A percentile compares a stretch with the other conserved stretches of the same genome.
These are phyloP conservation scores for Aspergillus quadricinctus DNA, from an alignment of 2,329 filamentous ascomycete genomes.

Conservation along the genomic window DNA sequence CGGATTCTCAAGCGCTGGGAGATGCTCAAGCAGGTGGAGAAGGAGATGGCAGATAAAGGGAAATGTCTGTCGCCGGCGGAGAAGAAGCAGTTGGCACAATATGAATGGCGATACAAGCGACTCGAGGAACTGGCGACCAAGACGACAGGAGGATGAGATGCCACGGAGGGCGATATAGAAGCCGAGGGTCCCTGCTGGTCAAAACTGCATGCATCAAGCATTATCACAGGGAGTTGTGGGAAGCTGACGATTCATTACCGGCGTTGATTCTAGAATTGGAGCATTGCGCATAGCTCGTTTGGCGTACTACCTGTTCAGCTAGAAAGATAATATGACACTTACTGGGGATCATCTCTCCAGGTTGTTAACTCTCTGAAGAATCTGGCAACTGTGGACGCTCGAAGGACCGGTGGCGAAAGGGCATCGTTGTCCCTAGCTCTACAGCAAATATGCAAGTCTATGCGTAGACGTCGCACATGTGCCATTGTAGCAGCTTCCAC, in stretches of 20 bases:
- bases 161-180: slow-evolving; percentile 1
- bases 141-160: slow-evolving; percentile 11
- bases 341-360: background rate
- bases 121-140: slow-evolving; percentile 30
- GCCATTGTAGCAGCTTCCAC: background rate
- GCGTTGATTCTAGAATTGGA: slow-evolving; percentile 19
- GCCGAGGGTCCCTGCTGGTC: background rate
- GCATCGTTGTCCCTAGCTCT: background rate
- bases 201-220: background rate
- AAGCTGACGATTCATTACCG: slow-evolving; percentile 15
- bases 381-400: background rate
- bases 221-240: slow-evolving; percentile 4
- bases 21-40: slow-evolving; percentile 29
- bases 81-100: slow-evolving; percentile 30
- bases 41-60: slow-evolving; percentile 31
- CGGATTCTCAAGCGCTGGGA: slow-evolving; percentile 35
- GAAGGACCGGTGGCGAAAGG: background rate
- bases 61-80: slow-evolving; percentile 26
- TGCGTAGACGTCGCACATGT: background rate
- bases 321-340: background rate
- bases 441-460: background rate
- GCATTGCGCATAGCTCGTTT: background rate
- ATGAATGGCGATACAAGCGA: slow-evolving; percentile 32
- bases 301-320: background rate
- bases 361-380: background rate